Conservation (phyloP, 2,329 filamentous ascomycete genomes). For the Elsinoe perseae region DNA sequence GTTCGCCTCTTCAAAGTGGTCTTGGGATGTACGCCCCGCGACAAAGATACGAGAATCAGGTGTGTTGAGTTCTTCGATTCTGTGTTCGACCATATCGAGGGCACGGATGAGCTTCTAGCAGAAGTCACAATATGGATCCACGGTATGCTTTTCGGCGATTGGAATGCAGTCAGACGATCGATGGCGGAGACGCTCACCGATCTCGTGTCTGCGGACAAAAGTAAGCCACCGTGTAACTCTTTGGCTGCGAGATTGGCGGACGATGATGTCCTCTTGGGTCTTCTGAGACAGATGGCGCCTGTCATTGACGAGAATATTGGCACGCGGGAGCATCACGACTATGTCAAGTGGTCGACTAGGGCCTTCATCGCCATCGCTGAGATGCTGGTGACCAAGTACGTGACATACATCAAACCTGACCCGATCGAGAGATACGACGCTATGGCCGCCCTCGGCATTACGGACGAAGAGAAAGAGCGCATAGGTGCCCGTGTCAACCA, state of each 20-base stretch:
- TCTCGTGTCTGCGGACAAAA: neutral
- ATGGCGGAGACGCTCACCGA: neutral
- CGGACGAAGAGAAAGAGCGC: neutral
- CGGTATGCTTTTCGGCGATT: neutral
- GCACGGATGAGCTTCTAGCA: neutral
- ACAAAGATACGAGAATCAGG: neutral
- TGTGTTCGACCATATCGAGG: neutral
- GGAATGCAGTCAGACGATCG: neutral
- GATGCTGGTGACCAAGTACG: neutral
- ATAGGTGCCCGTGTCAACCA: neutral
- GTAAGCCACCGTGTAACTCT: neutral
- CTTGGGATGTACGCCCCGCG: neutral
- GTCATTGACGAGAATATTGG: conserved; percentile 3
- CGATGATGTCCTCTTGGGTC: neutral
- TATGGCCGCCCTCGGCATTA: neutral
- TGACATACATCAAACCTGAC: neutral
- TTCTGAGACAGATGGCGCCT: neutral
- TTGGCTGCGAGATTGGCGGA: neutral
- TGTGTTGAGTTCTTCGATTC: neutral
- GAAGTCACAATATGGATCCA: neutral
- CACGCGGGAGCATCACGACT: neutral
- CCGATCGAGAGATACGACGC: neutral
- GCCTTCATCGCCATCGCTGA: neutral
- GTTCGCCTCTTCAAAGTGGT: neutral
- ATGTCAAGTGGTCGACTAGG: neutral